Evolutionary conservation across 805 yeast species (phyloP), one percentile per base, ranked within the genome.

Genomic region (Kazachstania martiniae): DNA sequence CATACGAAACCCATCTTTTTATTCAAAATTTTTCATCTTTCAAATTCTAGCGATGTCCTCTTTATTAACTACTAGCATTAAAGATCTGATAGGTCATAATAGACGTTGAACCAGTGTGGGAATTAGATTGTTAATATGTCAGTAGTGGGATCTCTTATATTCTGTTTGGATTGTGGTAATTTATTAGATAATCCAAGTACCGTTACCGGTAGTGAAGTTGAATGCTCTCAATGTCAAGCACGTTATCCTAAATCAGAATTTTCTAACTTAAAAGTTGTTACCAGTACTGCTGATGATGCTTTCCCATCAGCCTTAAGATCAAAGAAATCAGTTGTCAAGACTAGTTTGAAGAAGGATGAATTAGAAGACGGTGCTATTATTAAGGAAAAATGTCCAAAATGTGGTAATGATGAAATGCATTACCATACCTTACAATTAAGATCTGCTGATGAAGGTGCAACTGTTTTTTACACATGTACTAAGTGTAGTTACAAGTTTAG

Each of bases 371-470:
- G 97, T 41, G 98, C 98, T 25, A 81, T 93, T 9, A 91, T 91
- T 57, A 82, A 87, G 57, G 99, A 91, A 59, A 87, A 82, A 53
- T 91, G 99, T 68, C 97, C 97, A n/a, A 76, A 87, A 59, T 91
- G 98, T 72, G 95, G 94, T 31, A 73, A 87, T 60, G 96, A 91
- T 53, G 96, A 91, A 60, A 93, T 93, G 98, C 87, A 78, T 56
- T 91, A 89, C 57, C 97, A 91, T 54, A 91, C 98, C 4, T 66
- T 91, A 45, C 99, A 91, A 61, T 70, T 91, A 47, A 77, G 99
- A 63, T 82, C 95, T 34, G 99, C 98, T 1, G 99, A 91, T 69
- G 99, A 91, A 70, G 99, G 98, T 70, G 94, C 98, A 18, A 91
- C 99, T 8, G 97, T 91, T 22, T 91, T 91, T 56, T 93, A 91